Evolutionary conservation across 345 rosid genomes (phyloP).

Genomic region (Populus alba): DNA sequence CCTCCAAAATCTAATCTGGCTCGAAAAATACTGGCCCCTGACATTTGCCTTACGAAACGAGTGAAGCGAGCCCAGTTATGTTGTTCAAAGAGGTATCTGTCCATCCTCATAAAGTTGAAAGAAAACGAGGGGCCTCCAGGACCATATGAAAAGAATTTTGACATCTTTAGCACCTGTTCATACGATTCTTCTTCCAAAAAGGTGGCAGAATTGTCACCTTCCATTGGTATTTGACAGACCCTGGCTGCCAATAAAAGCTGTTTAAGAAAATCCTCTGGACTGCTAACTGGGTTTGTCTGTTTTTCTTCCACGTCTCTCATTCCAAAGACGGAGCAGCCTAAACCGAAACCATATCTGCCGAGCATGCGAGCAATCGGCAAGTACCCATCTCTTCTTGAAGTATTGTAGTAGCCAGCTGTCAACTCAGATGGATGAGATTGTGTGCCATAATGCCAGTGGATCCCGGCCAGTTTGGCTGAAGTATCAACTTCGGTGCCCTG

Average conservation of each 20-base stretch:
- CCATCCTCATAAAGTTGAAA: slow-evolving; percentile 50
- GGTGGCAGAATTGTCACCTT: slow-evolving; percentile 42
- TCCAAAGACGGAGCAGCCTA: slow-evolving; percentile 46
- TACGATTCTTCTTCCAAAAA: slow-evolving; percentile 34
- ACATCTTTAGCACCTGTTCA: slow-evolving; percentile 44
- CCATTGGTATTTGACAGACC: slow-evolving; percentile 34
- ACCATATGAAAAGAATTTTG: slow-evolving; percentile 36
- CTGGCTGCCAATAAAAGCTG: slow-evolving; percentile 43
- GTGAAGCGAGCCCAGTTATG: slow-evolving; percentile 40
- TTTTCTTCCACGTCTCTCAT: slow-evolving; percentile 42
- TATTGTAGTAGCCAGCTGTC: slow-evolving; percentile 53
- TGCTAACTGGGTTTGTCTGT: slow-evolving; percentile 33
- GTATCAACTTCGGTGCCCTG: slow-evolving; percentile 31
- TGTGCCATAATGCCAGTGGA: slow-evolving; percentile 48
- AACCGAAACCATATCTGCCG: slow-evolving; percentile 34
- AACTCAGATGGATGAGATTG: slow-evolving; percentile 47
- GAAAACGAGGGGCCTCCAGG: slow-evolving; percentile 28
- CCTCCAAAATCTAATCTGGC: slow-evolving; percentile 36
- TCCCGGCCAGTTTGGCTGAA: slow-evolving; percentile 44
- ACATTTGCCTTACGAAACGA: slow-evolving; percentile 43
- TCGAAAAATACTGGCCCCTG: slow-evolving; percentile 36
- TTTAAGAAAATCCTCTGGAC: slow-evolving; percentile 46
- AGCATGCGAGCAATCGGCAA: slow-evolving; percentile 46
- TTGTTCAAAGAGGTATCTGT: slow-evolving; percentile 38
- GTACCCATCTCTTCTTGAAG: slow-evolving; percentile 44